phyloP scores from a whole-genome alignment of 1,139 yeast genomes.

The Yamadazyma jaroonii region DNA sequence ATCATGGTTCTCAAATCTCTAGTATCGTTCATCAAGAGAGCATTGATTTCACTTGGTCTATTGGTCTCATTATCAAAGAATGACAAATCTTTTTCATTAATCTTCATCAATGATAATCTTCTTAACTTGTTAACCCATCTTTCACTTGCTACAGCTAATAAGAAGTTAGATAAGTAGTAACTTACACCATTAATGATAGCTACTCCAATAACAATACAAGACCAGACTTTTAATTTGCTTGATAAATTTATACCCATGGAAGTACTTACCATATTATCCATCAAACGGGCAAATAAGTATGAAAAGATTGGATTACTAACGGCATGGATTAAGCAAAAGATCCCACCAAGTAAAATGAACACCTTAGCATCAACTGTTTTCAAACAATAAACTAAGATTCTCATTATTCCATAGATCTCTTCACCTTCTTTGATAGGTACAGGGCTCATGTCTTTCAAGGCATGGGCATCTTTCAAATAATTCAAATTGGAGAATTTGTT shows the following conservation, averaged over 20 bases:
- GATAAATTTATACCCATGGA: constrained; percentile 25
- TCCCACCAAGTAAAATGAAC: constrained; percentile 49
- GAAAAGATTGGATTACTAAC: constrained; percentile 75
- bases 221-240: constrained; percentile 54
- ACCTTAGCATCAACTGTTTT: constrained; percentile 28
- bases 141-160: constrained; percentile 63
- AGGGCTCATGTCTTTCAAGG: constrained; percentile 19
- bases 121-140: constrained; percentile 62
- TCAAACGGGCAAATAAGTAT: constrained; percentile 65
- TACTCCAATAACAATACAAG: constrained; percentile 57
- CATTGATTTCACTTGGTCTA: constrained; percentile 56
- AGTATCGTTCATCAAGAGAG: constrained; percentile 74
- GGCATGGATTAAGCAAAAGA: constrained; percentile 56
- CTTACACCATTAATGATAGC: constrained; percentile 61
- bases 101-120: constrained; percentile 40
- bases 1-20: constrained; percentile 70
- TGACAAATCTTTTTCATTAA: constrained; percentile 51
- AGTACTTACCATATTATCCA: constrained; percentile 52
- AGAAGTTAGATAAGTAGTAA: constrained; percentile 47
- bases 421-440: constrained; percentile 9
- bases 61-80: constrained; percentile 48
- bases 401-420: constrained; percentile 13
- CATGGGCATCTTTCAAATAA: constrained; percentile 23
- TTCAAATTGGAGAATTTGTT: constrained; percentile 11
- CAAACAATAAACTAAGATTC: constrained; percentile 12